Base-by-base conservation (phyloP, 2,329 filamentous ascomycete species). In the Allantophomopsis cytisporea region DNA sequence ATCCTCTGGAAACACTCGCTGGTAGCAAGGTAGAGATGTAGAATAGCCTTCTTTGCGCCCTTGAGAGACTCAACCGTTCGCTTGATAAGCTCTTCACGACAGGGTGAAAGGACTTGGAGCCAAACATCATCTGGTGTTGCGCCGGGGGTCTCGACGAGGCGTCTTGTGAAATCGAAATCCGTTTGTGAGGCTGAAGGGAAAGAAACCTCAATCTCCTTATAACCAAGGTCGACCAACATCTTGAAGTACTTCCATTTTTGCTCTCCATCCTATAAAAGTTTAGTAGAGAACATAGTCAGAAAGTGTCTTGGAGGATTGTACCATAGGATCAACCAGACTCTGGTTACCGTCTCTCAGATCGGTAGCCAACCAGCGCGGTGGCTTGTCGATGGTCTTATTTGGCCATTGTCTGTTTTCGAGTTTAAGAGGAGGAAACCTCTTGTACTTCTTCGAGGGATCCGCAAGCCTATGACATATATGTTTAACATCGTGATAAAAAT, bases 171-270 rank as follows among this genome's bases (percentile, higher is more conserved):
- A 66, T 94, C 85, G 66, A 88, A 96, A 64, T 96, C 91, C 54
- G 83, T 94, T 57, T 94, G 82, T 31, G 87, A 94, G 12, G 89
- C 87, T 0, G 87, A 94, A 37, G 89, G 89, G 63, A 94, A 96
- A 4, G 88, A 91, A 15, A 95, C 82, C 59, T 96, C 89, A 48
- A 96, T 95, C 64, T 96, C 89, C 65, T 95, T 96, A 71, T 93
- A 96, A 51, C 91, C 89, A 37, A 95, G 71, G 45, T 89, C 78
- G 53, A 81, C 76, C 39, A 96, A 76, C 86, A 94, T 93, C 63
- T 88, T 80, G 69, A 96, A 96, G 70, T 88, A 96, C 45, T 71
- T 69, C 76, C 83, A 91, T 65, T 96, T 96, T 68, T 95, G 87
- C 37, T 94, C 85, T 50, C 86, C 86, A 55, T 86, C 91, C 85